Base-by-base conservation (phyloP, 768 basidiomycete species). In the Trametes cubensis region DNA sequence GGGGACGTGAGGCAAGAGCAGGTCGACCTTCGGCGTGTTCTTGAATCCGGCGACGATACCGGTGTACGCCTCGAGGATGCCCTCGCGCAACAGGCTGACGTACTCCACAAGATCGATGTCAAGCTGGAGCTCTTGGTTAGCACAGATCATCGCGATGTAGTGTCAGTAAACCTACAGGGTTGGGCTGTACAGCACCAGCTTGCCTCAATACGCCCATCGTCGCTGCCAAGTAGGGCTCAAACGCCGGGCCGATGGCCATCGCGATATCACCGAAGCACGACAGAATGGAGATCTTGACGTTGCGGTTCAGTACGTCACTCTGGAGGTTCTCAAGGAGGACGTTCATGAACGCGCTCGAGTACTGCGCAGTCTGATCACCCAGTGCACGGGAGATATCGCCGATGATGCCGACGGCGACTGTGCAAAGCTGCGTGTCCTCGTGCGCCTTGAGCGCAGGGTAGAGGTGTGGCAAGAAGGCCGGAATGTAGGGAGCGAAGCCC, bases 211-310 rank as follows among this genome's bases (percentile, higher is more conserved):
- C 95, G 20, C 78, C 83, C 92, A 97, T 95, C 8, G 94, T 92
- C 6, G 92, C 92, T 60, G 88, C 86, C 51, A 97, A 79, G 74
- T 90, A 99, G 0, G 94, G 94, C 69, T 90, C 89, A 74, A 98
- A 99, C 7, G 80, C 78, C 14, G 85, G 79, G 2, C 93, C 93
- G 64, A 98, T 89, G 0, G 97, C 95, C 11, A 98, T 81, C 10
- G 95, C 96, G 66, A 99, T 90, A 71, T 99, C 97, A 21, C 96
- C 97, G 69, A 99, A 98, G 76, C 93, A 94, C 14, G 92, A 88
- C 62, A 98, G 76, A 69, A 98, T 92, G n/a, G 91, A 88, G 42
- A 98, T 95, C 82, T 99, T 99, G 73, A 98, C 97, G 66, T 90
- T 91, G 49, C 96, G 85, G 70, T 94, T 92, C 59, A 99, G 80